These are phyloP conservation scores for Metschnikowia shivogae DNA, from an alignment of 805 yeast species.

Conservation along the genomic window DNA sequence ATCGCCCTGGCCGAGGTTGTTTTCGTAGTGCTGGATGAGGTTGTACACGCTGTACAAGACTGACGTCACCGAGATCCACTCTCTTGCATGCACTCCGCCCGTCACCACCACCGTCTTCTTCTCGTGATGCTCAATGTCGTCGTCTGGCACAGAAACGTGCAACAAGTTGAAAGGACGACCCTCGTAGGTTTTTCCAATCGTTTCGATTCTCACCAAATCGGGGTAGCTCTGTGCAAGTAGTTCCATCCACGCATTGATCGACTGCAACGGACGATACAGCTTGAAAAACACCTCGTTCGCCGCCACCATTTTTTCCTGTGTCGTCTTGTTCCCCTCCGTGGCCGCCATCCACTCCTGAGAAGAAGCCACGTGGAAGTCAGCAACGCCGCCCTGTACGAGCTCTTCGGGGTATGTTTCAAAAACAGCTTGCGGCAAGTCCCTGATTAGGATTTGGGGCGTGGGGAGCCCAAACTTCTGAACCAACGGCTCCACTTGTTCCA, in stretches of 20 bases:
- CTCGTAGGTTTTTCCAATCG: slow-evolving; percentile 73
- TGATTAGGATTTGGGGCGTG: slow-evolving; percentile 41
- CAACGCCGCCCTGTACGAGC: slow-evolving; percentile 2
- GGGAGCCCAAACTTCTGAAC: slow-evolving; percentile 18
- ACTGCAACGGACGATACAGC: slow-evolving; percentile 61
- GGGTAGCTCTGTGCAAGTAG: slow-evolving; percentile 60
- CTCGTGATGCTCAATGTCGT: slow-evolving; percentile 28
- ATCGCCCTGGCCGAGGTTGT: slow-evolving; percentile 35
- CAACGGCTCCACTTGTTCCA: slow-evolving; percentile 13
- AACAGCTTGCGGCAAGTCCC: slow-evolving; percentile 54
- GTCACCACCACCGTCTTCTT: slow-evolving; percentile 68
- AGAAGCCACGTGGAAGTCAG: slow-evolving; percentile 1
- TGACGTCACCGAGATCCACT: slow-evolving; percentile 78
- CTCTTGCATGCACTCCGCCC: slow-evolving; percentile 87
- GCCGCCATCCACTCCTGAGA: slow-evolving; percentile 1
- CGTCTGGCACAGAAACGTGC: slow-evolving; percentile 50
- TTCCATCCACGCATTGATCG: slow-evolving; percentile 72
- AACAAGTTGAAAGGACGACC: slow-evolving; percentile 67
- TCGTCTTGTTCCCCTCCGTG: slow-evolving; percentile 2
- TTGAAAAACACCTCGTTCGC: slow-evolving; percentile 58
- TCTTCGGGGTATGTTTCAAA: slow-evolving; percentile 49
- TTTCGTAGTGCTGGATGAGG: slow-evolving; percentile 27
- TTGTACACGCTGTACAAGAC: slow-evolving; percentile 52
- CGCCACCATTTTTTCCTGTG: slow-evolving; percentile 5
- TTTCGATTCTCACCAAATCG: slow-evolving; percentile 55